Conservation (phyloP, 2,329 filamentous ascomycete genomes). For the Geosmithia morbida region DNA sequence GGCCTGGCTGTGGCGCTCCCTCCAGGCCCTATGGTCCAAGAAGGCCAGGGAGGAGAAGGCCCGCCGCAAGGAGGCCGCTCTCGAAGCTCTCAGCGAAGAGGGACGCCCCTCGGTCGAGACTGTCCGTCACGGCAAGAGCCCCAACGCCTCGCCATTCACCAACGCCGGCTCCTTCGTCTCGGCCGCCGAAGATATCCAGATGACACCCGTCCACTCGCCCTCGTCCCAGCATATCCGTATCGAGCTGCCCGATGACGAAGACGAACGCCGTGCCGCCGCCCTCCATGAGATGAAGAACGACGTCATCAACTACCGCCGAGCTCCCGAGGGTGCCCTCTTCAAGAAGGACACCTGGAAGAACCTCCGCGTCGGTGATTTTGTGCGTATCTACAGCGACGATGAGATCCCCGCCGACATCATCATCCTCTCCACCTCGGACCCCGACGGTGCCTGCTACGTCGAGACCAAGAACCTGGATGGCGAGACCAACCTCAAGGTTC, state of each 20-base stretch:
- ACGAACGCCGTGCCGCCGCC: constrained; percentile 18
- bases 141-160: constrained; percentile 32
- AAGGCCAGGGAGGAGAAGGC: constrained; percentile 32
- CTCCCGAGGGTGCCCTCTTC: constrained; percentile 62
- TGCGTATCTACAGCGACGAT: constrained; percentile 92
- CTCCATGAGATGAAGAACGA: constrained; percentile 32
- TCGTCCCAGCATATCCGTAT: constrained; percentile 26
- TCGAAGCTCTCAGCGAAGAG: constrained; percentile 25
- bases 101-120: constrained; percentile 43
- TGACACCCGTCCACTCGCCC: constrained; percentile 88
- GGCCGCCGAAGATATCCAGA: constrained; percentile 64
- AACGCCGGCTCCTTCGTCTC: constrained; percentile 39
- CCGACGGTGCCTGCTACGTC: constrained; percentile 89
- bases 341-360: constrained; percentile 94
- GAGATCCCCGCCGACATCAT: constrained; percentile 89
- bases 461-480: constrained; percentile 98
- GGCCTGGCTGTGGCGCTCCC: constrained; percentile 34
- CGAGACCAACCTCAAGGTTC: constrained; percentile 93
- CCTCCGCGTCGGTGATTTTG: constrained; percentile 87
- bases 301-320: constrained; percentile 58
- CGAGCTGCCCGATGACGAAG: constrained; percentile 21
- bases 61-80: constrained; percentile 23
- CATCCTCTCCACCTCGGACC: constrained; percentile 82
- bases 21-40: constrained; percentile 33
- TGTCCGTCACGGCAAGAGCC: constrained; percentile 16